Base-by-base conservation (phyloP, 768 basidiomycete species). In the Termitomyces sp. region DNA sequence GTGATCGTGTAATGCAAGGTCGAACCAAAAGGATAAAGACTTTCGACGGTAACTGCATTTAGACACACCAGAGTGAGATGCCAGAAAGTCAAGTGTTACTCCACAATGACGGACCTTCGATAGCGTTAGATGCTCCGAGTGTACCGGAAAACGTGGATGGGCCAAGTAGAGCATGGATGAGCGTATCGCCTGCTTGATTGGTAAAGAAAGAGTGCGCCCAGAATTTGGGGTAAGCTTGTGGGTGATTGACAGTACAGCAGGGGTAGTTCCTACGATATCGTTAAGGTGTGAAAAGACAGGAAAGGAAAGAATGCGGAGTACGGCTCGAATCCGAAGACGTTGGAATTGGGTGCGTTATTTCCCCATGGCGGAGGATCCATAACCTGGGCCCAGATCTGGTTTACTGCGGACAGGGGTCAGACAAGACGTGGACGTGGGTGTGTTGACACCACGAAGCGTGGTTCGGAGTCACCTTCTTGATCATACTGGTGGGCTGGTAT, bases 311-410 rank as follows among this genome's bases (percentile, higher is more conserved):
- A 20, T 26, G 51, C 10, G 6, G 66, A 70, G 9, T 56, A 77
- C 74, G 75, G 75, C 60, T 77, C 76, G 51, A 75, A 75, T 1
- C 76, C 76, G 54, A 74, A 77, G 6, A 77, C 72, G 49, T 76
- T 77, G 0, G 72, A 74, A 48, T 74, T 69, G 1, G 72, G 72
- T 4, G 71, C 72, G 47, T 76, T 76, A 39, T 71, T 70, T 18
- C 69, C 73, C 70, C 70, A 75, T 13, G 74, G 74, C 16, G 68
- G 59, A 1, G 74, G 74, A 42, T 75, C 64, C 68, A 75, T 75
- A 18, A 59, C 66, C 58, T 75, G 64, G 0, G 74, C 72, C 76
- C 75, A 76, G 31, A 77, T 73, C 59, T 77, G 74, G 37, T 77
- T 77, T 1, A 72, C 75, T 77, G 54, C 34, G 10, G 28, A 44